These are phyloP conservation scores for Coemansia nantahalensis DNA, from an alignment of 192 early-diverging fungal species.

Conservation along the genomic window DNA sequence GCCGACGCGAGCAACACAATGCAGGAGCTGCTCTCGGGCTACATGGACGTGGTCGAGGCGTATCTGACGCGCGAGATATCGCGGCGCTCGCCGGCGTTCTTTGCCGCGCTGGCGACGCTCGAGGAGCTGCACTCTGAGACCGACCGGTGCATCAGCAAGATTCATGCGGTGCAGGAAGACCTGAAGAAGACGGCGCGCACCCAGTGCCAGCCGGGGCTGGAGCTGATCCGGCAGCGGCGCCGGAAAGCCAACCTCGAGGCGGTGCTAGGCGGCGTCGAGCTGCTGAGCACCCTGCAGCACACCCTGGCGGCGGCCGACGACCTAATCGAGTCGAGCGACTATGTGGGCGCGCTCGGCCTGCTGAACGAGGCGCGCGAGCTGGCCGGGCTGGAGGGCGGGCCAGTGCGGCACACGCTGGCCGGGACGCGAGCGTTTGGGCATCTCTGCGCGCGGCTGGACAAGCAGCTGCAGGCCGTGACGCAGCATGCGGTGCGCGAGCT, in stretches of 20 bases:
- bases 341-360: conserved; percentile 85
- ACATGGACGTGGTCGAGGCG: conserved; percentile 91
- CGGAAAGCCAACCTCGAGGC: conserved; percentile 67
- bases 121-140: conserved; percentile 93
- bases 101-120: conserved; percentile 89
- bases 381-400: conserved; percentile 19
- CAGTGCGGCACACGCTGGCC: conserved; percentile 1
- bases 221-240: conserved; percentile 78
- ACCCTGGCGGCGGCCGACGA: conserved; percentile 82
- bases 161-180: conserved; percentile 70
- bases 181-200: conserved; percentile 61
- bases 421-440: conserved; percentile 30
- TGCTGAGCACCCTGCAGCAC: conserved; percentile 73
- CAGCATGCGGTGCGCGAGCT: conserved; percentile 43
- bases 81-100: conserved; percentile 90
- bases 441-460: conserved; percentile 27
- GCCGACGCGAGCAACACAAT: conserved; percentile 67
- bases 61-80: conserved; percentile 95
- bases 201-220: conserved; percentile 74
- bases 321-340: conserved; percentile 75
- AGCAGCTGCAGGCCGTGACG: conserved; percentile 12
- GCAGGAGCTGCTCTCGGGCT: conserved; percentile 88
- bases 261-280: conserved; percentile 66
- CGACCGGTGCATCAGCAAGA: conserved; percentile 82
- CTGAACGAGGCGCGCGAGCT: conserved; percentile 77